phyloP scores from a whole-genome alignment of 1,284 basidiomycete species.

The Caloboletus inedulis region DNA sequence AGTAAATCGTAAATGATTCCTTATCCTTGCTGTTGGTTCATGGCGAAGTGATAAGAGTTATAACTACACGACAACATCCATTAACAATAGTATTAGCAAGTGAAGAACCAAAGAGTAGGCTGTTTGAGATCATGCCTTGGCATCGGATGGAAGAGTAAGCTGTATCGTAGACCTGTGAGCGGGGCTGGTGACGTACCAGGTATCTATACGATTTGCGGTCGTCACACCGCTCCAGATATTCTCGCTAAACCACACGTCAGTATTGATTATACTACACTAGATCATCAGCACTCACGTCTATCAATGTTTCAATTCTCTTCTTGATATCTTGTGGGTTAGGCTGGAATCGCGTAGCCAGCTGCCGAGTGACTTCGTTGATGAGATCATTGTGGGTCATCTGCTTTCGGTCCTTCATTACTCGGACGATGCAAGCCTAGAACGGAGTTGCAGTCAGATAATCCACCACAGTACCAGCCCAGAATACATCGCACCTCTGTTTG shows the following conservation, averaged over 20 bases:
- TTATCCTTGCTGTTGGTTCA: neutral
- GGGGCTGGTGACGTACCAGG: slow-evolving; percentile 41
- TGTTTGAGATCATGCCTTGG: slow-evolving; percentile 25
- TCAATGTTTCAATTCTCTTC: slow-evolving; percentile 90
- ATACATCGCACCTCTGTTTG: slow-evolving; percentile 75
- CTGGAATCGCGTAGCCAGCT: slow-evolving; percentile 81
- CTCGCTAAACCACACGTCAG: slow-evolving; percentile 48
- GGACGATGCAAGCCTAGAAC: slow-evolving; percentile 87
- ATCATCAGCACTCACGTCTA: slow-evolving; percentile 65
- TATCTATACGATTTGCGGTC: slow-evolving; percentile 84
- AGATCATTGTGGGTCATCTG: slow-evolving; percentile 87
- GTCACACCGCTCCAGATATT: slow-evolving; percentile 76
- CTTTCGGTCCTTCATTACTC: slow-evolving; percentile 98
- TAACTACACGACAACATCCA: slow-evolving; percentile 1
- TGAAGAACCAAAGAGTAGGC: neutral
- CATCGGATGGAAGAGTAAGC: neutral
- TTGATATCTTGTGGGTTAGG: slow-evolving; percentile 88
- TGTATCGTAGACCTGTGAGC: neutral
- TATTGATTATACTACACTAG: neutral
- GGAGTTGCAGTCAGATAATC: slow-evolving; percentile 5
- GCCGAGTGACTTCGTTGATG: slow-evolving; percentile 87
- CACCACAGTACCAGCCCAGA: neutral
- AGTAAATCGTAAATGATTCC: slow-evolving; percentile 16
- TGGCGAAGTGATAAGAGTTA: neutral
- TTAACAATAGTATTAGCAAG: neutral